These are phyloP conservation scores for Nakazawaea populi DNA, from an alignment of 805 yeast genomes.

Conservation along the genomic window DNA sequence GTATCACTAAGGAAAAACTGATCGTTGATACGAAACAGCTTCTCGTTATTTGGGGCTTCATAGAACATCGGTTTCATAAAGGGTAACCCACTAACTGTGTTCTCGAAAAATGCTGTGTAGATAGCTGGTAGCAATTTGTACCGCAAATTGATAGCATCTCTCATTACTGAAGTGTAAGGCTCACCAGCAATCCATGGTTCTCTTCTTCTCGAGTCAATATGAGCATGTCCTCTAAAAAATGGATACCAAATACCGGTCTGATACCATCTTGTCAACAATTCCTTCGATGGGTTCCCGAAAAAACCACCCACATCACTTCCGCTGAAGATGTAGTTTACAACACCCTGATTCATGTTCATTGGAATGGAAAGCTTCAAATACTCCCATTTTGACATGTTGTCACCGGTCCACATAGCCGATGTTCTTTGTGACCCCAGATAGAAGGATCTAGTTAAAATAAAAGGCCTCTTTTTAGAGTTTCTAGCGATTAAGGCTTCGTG, in stretches of 20 bases:
- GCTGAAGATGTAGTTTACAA: conserved; percentile 83
- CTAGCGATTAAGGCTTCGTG: conserved; percentile 57
- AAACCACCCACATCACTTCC: conserved; percentile 99
- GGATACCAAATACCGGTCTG: conserved; percentile 97
- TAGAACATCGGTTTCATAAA: conserved; percentile 65
- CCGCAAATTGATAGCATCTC: conserved; percentile 67
- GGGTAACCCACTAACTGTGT: conserved; percentile 60
- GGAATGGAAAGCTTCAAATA: conserved; percentile 77
- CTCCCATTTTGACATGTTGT: conserved; percentile 91
- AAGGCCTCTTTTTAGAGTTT: conserved; percentile 61
- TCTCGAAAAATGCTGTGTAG: conserved; percentile 71
- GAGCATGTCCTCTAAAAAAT: conserved; percentile 95
- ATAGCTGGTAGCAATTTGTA: conserved; percentile 72
- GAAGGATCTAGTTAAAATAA: conserved; percentile 79
- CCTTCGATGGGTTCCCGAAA: conserved; percentile 82
- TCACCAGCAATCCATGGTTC: conserved; percentile 89
- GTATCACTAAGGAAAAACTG: conserved; percentile 72
- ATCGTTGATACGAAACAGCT: conserved; percentile 62
- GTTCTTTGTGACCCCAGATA: conserved; percentile 89
- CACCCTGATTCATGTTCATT: conserved; percentile 76
- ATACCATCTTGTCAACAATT: conserved; percentile 86
- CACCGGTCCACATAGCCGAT: conserved; percentile 98
- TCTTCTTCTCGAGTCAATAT: conserved; percentile 84
- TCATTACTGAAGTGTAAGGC: conserved; percentile 58
- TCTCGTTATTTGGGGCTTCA: conserved; percentile 40